Evolutionary conservation across 2,329 filamentous ascomycete genomes (phyloP).

Genomic region (Beauveria asiatica): DNA sequence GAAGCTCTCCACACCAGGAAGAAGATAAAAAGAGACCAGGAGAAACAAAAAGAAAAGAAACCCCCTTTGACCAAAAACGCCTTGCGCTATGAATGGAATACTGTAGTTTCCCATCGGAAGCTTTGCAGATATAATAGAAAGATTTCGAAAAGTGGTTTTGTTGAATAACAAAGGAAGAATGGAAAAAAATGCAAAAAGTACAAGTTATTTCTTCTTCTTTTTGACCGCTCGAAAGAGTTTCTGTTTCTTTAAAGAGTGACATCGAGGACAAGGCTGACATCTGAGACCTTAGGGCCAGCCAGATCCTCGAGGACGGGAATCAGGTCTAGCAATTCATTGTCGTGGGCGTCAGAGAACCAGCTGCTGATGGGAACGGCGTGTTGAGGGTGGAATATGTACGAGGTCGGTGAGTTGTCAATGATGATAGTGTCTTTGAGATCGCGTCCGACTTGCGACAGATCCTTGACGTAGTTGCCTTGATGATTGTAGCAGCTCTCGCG

Average conservation of each 20-base stretch:
- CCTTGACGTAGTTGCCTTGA: slow-evolving; percentile 99
- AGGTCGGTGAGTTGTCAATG: slow-evolving; percentile 98
- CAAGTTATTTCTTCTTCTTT: slow-evolving; percentile 6
- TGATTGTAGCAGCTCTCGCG: slow-evolving; percentile 99
- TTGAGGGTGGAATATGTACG: slow-evolving; percentile 98
- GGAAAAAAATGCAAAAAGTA: slow-evolving; percentile 19
- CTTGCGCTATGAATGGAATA: slow-evolving; percentile 42
- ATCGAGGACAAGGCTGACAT: slow-evolving; percentile 96
- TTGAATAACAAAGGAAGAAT: slow-evolving; percentile 21
- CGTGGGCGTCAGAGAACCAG: slow-evolving; percentile 99
- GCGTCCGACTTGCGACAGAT: slow-evolving; percentile 91
- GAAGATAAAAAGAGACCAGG: slow-evolving; percentile 16
- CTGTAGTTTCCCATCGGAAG: slow-evolving; percentile 11
- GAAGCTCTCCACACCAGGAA: slow-evolving; percentile 9
- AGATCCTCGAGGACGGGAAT: slow-evolving; percentile 98
- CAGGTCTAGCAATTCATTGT: slow-evolving; percentile 94
- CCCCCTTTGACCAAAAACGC: slow-evolving; percentile 40
- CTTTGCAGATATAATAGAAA: slow-evolving; percentile 9
- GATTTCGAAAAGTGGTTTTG: slow-evolving; percentile 8
- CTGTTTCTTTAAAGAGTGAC: slow-evolving; percentile 58
- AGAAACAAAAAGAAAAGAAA: slow-evolving; percentile 32
- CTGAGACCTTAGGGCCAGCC: slow-evolving; percentile 77
- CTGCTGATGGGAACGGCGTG: slow-evolving; percentile 98
- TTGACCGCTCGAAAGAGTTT: slow-evolving; percentile 8
- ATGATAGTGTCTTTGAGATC: slow-evolving; percentile 97